phyloP scores from a whole-genome alignment of 805 yeast genomes.

The Yarrowia phangngaensis region DNA sequence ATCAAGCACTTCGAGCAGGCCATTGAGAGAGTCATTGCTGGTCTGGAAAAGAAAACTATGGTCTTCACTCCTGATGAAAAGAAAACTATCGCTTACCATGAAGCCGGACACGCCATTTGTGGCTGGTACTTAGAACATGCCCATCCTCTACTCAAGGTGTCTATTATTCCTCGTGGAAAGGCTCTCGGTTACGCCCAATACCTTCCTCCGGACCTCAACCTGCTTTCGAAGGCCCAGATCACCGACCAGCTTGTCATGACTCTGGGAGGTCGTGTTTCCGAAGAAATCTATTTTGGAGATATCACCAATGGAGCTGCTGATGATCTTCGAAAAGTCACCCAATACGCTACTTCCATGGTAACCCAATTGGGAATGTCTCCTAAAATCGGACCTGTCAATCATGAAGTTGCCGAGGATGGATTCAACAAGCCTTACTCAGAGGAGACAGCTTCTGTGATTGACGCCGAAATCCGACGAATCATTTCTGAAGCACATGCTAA shows the following conservation, averaged over 20 bases:
- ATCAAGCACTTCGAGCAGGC: constrained; percentile 88
- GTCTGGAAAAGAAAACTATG: constrained; percentile 84
- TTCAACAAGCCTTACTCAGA: constrained; percentile 87
- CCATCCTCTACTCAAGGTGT: constrained; percentile 90
- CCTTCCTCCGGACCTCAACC: constrained; percentile 85
- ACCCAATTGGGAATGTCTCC: constrained; percentile 86
- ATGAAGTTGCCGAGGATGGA: constrained; percentile 62
- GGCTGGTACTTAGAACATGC: constrained; percentile 94
- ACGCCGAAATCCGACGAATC: constrained; percentile 73
- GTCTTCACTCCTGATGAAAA: constrained; percentile 82
- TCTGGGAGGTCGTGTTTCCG: constrained; percentile 94
- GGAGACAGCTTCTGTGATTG: constrained; percentile 75
- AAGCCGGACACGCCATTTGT: constrained; percentile 98
- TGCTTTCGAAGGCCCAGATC: constrained; percentile 72
- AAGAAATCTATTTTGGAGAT: constrained; percentile 85
- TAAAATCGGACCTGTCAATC: constrained; percentile 77
- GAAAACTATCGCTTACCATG: constrained; percentile 91
- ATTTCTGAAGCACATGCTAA: constrained; percentile 69
- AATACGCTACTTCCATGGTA: constrained; percentile 92
- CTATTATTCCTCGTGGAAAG: constrained; percentile 94
- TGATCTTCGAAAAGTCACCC: constrained; percentile 93
- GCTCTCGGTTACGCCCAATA: constrained; percentile 98
- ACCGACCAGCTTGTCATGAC: constrained; percentile 94
- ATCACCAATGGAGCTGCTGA: constrained; percentile 96
- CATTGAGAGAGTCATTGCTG: constrained; percentile 95